Base-by-base conservation (phyloP, 2,329 filamentous ascomycete genomes). In the Knoxdaviesia proteae region DNA sequence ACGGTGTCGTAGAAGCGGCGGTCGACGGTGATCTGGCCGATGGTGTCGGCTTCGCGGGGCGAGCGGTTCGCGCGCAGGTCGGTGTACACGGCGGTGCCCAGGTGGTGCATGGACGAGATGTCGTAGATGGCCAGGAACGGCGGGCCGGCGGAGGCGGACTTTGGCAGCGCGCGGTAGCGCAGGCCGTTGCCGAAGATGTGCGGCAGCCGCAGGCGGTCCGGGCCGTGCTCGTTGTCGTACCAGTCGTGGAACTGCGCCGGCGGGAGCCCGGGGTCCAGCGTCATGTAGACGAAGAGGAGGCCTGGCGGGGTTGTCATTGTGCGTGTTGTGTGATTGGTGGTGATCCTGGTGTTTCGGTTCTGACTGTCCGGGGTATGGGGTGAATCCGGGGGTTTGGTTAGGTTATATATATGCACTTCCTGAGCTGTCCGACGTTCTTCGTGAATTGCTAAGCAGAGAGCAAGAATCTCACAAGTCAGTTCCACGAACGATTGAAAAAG, bases 211-310 rank as follows among this genome's bases (percentile, higher is more conserved):
- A 92, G 70, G 40, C 84, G 79, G 10, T 77, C 73, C 11, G 84
- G 84, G 43, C 84, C 84, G 61, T 93, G 84, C 62, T 93, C 84
- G 58, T 86, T 90, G 63, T 92, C 87, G 65, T 93, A 93, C 82
- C 83, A 88, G 56, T 92, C 83, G 59, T 92, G 80, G 61, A 93
- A 92, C 53, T 82, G 74, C 47, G 72, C 65, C 40, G 69, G 59
- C 44, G 77, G 65, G 51, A 84, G 67, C 49, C 68, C 69, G 45
- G 71, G 65, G 56, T 71, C 68, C 51, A 84, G 83, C 60, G 87
- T 77, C 79, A 92, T 92, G 10, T 82, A 86, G 50, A 93, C 84
- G 57, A 79, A 84, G 54, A 93, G 75, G 52, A 86, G 74, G 46
- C 84, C 84, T 7, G 71, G 71, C 43, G 58, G n/a, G 38, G 34